phyloP scores from a whole-genome alignment of 345 rosid genomes.

The Eucalyptus shirleyi region DNA sequence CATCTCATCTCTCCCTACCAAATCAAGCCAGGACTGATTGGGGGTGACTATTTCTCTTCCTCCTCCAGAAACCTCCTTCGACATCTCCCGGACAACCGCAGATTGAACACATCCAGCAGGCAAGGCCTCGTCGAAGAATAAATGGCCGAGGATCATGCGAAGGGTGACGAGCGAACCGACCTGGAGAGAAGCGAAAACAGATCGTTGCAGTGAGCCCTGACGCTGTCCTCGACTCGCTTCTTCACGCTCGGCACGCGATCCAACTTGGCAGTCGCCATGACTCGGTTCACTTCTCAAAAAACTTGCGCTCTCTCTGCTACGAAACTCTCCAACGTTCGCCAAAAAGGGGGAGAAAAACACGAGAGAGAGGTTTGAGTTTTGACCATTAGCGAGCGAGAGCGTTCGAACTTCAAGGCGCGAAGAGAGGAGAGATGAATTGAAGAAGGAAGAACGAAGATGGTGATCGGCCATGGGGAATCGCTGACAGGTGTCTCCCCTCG shows the following conservation, averaged over 20 bases:
- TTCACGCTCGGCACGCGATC: conserved; percentile 37
- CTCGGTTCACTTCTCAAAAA: neutral
- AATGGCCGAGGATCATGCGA: neutral
- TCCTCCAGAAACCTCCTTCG: neutral
- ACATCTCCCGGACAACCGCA: neutral
- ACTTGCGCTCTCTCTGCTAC: neutral
- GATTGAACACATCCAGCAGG: neutral
- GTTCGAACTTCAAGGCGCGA: neutral
- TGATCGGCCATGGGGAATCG: neutral
- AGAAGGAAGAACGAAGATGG: neutral
- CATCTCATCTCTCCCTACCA: neutral
- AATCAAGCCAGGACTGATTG: neutral
- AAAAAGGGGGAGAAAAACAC: neutral
- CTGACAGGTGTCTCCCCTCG: neutral
- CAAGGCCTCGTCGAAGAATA: neutral
- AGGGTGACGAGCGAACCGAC: conserved; percentile 5
- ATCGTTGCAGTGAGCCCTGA: conserved; percentile 78
- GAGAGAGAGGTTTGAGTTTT: neutral
- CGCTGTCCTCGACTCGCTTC: conserved; percentile 83
- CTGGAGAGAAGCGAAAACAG: conserved; percentile 91
- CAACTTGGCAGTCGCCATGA: neutral
- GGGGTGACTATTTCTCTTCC: neutral
- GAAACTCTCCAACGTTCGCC: neutral
- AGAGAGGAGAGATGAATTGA: neutral
- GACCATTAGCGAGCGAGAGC: neutral